phyloP scores from a whole-genome alignment of 2,329 filamentous ascomycete genomes.

The Fusarium nodosum region DNA sequence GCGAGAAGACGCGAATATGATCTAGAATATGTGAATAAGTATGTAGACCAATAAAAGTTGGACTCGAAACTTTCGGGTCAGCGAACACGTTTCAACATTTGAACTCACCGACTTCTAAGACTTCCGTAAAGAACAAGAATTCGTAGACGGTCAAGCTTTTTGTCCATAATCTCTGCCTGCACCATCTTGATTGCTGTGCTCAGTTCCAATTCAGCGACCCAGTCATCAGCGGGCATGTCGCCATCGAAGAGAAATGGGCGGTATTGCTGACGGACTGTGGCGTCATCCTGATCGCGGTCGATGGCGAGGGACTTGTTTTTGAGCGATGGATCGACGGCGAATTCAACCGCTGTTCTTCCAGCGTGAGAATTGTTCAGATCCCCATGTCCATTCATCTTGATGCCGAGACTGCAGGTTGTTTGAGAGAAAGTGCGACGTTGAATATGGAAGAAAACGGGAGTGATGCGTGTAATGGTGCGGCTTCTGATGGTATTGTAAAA shows the following conservation, averaged over 20 bases:
- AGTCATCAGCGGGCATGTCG: neutral
- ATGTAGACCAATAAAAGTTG: too few species aligned
- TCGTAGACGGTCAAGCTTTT: slow-evolving; percentile 2
- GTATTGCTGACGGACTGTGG: neutral
- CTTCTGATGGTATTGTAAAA: neutral
- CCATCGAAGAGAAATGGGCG: neutral
- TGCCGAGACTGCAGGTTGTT: neutral
- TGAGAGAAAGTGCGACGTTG: neutral
- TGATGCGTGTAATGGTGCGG: neutral
- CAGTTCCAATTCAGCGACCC: neutral
- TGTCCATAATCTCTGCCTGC: neutral
- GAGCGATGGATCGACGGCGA: neutral
- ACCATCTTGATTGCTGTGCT: slow-evolving; percentile 9
- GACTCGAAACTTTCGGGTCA: too few species aligned
- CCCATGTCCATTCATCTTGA: neutral
- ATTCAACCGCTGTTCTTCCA: neutral
- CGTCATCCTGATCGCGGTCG: neutral
- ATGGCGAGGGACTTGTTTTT: neutral
- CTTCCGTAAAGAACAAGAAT: slow-evolving; percentile 13
- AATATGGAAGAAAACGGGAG: rapidly evolving
- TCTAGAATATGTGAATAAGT: neutral
- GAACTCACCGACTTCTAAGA: slow-evolving; percentile 5
- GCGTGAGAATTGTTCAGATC: slow-evolving; percentile 12
- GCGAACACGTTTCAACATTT: too few species aligned
- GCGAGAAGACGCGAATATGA: neutral